Conservation (phyloP, 345 rosid species). For the Gossypium anomalum region DNA sequence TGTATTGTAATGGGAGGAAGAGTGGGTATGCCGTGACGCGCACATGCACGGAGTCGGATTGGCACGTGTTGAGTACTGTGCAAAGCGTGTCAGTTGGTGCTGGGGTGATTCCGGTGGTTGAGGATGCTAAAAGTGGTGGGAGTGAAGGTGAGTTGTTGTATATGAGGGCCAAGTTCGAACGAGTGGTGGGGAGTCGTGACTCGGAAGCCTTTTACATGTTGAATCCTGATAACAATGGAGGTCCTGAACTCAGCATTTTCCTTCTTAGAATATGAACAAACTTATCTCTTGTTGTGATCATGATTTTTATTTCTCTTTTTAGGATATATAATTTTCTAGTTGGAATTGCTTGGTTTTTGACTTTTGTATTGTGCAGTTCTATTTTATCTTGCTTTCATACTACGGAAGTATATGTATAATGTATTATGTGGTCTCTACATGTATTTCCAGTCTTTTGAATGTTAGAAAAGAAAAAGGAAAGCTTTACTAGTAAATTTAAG, state of each 20-base stretch:
- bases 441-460: background rate
- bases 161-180: background rate
- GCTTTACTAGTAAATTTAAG: background rate
- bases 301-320: background rate
- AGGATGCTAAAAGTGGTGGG: background rate
- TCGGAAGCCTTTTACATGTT: slow-evolving; percentile 5
- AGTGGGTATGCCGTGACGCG: background rate
- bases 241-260: slow-evolving; percentile 4
- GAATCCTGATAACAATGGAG: slow-evolving; percentile 3
- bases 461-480: no score
- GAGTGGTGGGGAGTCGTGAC: slow-evolving; percentile 6
- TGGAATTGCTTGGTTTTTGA: slow-evolving; percentile 8
- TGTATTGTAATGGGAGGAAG: slow-evolving; percentile 2
- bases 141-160: slow-evolving; percentile 5
- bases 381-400: background rate
- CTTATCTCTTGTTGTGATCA: background rate
- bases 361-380: background rate
- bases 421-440: background rate
- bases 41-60: background rate
- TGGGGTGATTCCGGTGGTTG: background rate
- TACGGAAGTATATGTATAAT: background rate
- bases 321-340: background rate
- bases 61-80: background rate
- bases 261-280: slow-evolving; percentile 5
- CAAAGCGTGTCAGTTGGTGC: slow-evolving; percentile 1